phyloP scores from a whole-genome alignment of 1,284 basidiomycete genomes.

The Malassezia sympodialis region DNA sequence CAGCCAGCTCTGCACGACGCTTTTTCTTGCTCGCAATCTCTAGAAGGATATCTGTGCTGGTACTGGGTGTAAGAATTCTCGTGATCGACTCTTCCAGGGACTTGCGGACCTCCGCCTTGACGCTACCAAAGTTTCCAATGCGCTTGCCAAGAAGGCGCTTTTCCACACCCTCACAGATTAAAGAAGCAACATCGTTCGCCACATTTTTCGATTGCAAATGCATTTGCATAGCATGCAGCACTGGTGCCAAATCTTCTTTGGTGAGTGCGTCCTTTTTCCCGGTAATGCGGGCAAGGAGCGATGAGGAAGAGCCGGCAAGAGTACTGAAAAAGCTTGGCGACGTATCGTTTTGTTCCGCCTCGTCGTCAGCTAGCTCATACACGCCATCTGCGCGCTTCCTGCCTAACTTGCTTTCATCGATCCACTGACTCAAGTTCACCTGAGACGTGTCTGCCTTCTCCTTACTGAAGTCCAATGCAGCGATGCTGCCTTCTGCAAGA shows the following conservation, averaged over 20 bases:
- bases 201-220: slow-evolving; percentile 99
- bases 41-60: slow-evolving; percentile 84
- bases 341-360: slow-evolving; percentile 51
- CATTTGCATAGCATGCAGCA: slow-evolving; percentile 85
- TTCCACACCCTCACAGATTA: slow-evolving; percentile 85
- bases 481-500: slow-evolving; percentile 70
- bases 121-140: slow-evolving; percentile 48
- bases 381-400: slow-evolving; percentile 68
- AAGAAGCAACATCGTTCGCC: slow-evolving; percentile 84
- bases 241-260: slow-evolving; percentile 71
- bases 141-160: slow-evolving; percentile 72
- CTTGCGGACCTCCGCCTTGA: slow-evolving; percentile 70
- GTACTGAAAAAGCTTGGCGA: slow-evolving; percentile 11
- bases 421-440: slow-evolving; percentile 48
- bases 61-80: slow-evolving; percentile 87
- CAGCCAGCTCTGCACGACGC: slow-evolving; percentile 22
- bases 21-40: slow-evolving; percentile 54
- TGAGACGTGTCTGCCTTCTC: slow-evolving; percentile 54
- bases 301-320: slow-evolving; percentile 14
- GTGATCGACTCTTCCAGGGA: slow-evolving; percentile 81
- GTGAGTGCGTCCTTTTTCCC: slow-evolving; percentile 62
- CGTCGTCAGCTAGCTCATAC: slow-evolving; percentile 80
- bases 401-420: slow-evolving; percentile 65
- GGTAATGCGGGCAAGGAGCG: slow-evolving; percentile 55
- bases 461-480: slow-evolving; percentile 68